Evolutionary conservation across 1,284 basidiomycete species (phyloP).

Genomic region (Fomitopsis palustris): DNA sequence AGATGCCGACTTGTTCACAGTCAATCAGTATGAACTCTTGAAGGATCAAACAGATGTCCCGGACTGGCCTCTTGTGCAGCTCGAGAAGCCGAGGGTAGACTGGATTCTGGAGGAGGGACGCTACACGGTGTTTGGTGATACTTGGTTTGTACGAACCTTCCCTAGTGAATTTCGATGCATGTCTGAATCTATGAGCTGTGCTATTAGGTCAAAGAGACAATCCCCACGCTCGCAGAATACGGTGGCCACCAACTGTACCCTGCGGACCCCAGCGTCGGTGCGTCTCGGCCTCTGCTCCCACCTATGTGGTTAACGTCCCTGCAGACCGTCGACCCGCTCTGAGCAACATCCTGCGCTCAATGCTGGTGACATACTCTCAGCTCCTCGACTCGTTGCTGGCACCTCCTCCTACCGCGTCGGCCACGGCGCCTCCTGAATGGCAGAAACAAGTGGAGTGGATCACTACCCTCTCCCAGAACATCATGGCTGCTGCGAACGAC

Average conservation of each 20-base stretch:
- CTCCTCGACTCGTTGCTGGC: slow-evolving; percentile 58
- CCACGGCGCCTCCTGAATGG: slow-evolving; percentile 59
- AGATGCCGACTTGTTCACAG: slow-evolving; percentile 32
- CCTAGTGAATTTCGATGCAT: not conserved
- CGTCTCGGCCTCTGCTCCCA: slow-evolving; percentile 16
- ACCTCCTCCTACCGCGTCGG: slow-evolving; percentile 51
- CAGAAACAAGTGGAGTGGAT: slow-evolving; percentile 72
- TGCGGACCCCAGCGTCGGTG: slow-evolving; percentile 60
- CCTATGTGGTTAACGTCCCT: not conserved
- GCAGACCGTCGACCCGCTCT: slow-evolving; percentile 72
- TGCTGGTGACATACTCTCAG: slow-evolving; percentile 68
- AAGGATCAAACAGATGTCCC: slow-evolving; percentile 68
- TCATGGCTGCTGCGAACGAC: slow-evolving; percentile 81
- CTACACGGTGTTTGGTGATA: slow-evolving; percentile 76
- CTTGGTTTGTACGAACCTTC: slow-evolving; percentile 62
- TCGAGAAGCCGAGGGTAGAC: slow-evolving; percentile 79
- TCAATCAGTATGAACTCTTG: slow-evolving; percentile 57
- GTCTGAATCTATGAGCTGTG: slow-evolving; percentile 6
- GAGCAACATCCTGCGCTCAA: slow-evolving; percentile 59
- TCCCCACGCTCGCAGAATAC: slow-evolving; percentile 65
- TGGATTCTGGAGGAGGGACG: slow-evolving; percentile 73
- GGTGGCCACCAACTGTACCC: slow-evolving; percentile 75
- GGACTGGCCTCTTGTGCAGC: slow-evolving; percentile 62
- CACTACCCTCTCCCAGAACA: slow-evolving; percentile 67
- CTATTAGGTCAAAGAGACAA: slow-evolving; percentile 66